Evolutionary conservation across 495 filamentous ascomycete species (phyloP).

Genomic region (Penicillium robsamsonii): DNA sequence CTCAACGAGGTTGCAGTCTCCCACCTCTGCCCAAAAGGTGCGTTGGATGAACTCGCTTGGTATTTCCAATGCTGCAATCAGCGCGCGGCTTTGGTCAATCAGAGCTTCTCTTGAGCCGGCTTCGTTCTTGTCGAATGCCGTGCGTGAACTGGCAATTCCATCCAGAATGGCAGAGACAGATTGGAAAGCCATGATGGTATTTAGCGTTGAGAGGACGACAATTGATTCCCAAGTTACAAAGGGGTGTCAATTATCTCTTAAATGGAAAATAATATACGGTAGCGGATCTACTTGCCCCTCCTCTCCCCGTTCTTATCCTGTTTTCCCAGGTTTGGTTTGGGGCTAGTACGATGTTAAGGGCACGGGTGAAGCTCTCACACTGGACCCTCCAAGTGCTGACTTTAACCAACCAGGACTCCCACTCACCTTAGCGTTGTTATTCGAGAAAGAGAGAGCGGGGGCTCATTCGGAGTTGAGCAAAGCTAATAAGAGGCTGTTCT

Average conservation of each 20-base stretch:
- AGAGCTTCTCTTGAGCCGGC: slow-evolving; percentile 35
- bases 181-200: not conserved
- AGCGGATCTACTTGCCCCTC: not conserved
- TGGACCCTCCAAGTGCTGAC: no score
- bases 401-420: no score
- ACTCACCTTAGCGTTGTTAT: no score
- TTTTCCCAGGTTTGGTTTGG: not conserved
- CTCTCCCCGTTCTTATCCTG: not conserved
- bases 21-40: slow-evolving; percentile 44
- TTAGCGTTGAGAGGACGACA: not conserved
- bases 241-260: not conserved
- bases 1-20: not conserved
- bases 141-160: slow-evolving; percentile 12
- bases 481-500: no score
- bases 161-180: slow-evolving; percentile 13
- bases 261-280: not conserved
- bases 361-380: no score
- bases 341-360: not conserved
- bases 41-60: slow-evolving; percentile 40
- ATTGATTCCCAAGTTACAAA: not conserved
- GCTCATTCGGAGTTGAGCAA: no score
- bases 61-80: slow-evolving; percentile 32
- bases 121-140: slow-evolving; percentile 30
- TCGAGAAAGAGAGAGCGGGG: no score
- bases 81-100: slow-evolving; percentile 33